Percentiles rank a stretch among this genome's conserved stretches.
phyloP scores from a whole-genome alignment of 306 rosid species.

The Carpinus fangiana region DNA sequence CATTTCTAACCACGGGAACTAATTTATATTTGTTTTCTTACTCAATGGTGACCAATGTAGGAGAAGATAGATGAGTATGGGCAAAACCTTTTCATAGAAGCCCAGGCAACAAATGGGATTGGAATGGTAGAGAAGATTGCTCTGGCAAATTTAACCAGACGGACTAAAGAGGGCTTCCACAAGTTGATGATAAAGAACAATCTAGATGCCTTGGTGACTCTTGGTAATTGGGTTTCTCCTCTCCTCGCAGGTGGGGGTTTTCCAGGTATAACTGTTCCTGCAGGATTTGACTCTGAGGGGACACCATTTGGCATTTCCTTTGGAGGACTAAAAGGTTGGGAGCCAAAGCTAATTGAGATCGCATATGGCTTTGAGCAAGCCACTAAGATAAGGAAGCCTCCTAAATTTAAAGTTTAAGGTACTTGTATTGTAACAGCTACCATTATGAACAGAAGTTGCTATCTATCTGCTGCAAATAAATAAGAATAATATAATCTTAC shows the following conservation, averaged over 20 bases:
- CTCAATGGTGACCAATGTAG: background rate
- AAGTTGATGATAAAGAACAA: slow-evolving; percentile 20
- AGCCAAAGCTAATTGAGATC: slow-evolving; percentile 34
- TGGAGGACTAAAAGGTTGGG: slow-evolving; percentile 38
- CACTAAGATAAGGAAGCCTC: slow-evolving; percentile 37
- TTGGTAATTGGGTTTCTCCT: slow-evolving; percentile 15
- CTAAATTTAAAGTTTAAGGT: background rate
- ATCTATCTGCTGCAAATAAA: no score
- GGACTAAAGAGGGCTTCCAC: slow-evolving; percentile 23
- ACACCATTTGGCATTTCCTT: slow-evolving; percentile 33
- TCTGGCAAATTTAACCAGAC: slow-evolving; percentile 16
- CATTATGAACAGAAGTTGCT: no score
- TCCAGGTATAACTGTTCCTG: slow-evolving; percentile 42
- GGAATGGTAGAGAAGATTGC: slow-evolving; percentile 25
- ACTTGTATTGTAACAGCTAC: background rate
- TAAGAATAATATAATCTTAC: no score
- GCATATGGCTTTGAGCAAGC: slow-evolving; percentile 47
- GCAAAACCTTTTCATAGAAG: slow-evolving; percentile 17
- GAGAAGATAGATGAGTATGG: slow-evolving; percentile 27
- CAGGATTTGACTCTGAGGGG: slow-evolving; percentile 25
- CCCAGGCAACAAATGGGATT: slow-evolving; percentile 35
- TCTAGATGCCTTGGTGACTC: slow-evolving; percentile 52
- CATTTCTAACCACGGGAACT: no score
- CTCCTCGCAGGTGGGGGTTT: slow-evolving; percentile 40
- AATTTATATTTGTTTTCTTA: no score